Evolutionary conservation across 1,284 basidiomycete species (phyloP), one percentile per base, ranked within the genome.

Genomic region (Ceratobasidium sp.): DNA sequence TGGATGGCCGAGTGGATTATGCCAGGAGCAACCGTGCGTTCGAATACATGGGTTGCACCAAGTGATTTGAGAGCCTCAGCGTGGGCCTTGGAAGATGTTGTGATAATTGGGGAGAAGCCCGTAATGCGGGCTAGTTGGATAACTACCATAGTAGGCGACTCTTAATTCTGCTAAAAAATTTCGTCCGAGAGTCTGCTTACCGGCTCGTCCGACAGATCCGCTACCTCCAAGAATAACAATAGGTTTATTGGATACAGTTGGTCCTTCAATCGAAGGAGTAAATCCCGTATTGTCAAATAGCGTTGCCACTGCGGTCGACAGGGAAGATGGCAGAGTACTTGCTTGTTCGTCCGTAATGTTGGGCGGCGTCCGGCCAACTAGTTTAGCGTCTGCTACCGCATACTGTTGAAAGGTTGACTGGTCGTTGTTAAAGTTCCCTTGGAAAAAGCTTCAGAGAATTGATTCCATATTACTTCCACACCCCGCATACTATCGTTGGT

Each of bases 11-110:
- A 40, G 9, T 64, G 28, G 61, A 85, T 82, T 0, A 72, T 78
- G 0, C 79, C 79, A 28, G 89, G 82, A 12, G 81, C 60, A 20
- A 83, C 66, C 26, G 85, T 82, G 58, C 89, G 86, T 78, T 90
- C 88, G 69, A 92, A 82, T 69, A 90, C 84, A 58, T 89, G 84
- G 0, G 89, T 89, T 0, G 90, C 91, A 1, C 91, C 91, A 33
- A 90, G 84, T 0, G 85, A 84, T 80, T 87, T 88, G 77, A 92
- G 86, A 51, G 83, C 81, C 0, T 83, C 84, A 23, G 83, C 81
- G 80, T 91, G 87, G 79, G 85, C 86, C 18, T 82, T 81, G 7
- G 89, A 90, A 1, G 90, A 86, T 1, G 89, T 81, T 49, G 81
- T 77, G 51, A 82, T 81, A 33, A 84, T 49, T 87, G 89, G 82